Evolutionary conservation across 2,329 filamentous ascomycete species (phyloP), one percentile per base, ranked within the genome.

Genomic region (Orbilia quercus): DNA sequence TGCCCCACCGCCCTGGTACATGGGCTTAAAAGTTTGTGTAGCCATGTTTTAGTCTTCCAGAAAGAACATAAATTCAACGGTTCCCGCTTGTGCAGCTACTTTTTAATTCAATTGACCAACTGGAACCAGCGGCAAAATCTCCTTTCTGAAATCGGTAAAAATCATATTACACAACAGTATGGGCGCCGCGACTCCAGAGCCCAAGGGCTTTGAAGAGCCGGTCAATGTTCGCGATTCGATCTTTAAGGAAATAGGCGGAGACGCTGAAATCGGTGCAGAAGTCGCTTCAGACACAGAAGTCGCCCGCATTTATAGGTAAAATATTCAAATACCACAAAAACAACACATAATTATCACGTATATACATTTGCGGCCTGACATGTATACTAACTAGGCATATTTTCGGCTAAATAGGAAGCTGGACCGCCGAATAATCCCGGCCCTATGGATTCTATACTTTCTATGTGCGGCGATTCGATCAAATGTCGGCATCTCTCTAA

Each of bases 401-500:
- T n/a, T 79, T 77, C 20, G 48, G 38, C 67, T 77, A 9, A 79
- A 7, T 53, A 85, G 84, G 59, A 87, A 87, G 80, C 82, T 87
- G 34, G 85, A 87, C 75, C 82, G 82, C n/a, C 82, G 85, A 16
- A 87, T 87, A 70, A 83, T 87, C 71, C 84, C 85, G 7, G 23
- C 20, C 28, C 94, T 96, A 81, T 96, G 92, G 92, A 81, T 89
- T 14, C 85, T 96, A 14, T 96, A 96, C 82, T 96, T 96, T 79
- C 86, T 96, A 75, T 95, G 91, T 84, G 95, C 92, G 0, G 92
- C 91, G 73, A 95, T 96, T 78, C 89, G 92, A 58, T 95, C 91
- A 78, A 96, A 96, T 81, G 91, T 96, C 76, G 92, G 92, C 74
- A 88, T 96, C 76, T 91, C 92, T n/a, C 91, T 96, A 82, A 96